Conservation (phyloP, 371 early-diverging fungal genomes). For the Mortierella sp. region DNA sequence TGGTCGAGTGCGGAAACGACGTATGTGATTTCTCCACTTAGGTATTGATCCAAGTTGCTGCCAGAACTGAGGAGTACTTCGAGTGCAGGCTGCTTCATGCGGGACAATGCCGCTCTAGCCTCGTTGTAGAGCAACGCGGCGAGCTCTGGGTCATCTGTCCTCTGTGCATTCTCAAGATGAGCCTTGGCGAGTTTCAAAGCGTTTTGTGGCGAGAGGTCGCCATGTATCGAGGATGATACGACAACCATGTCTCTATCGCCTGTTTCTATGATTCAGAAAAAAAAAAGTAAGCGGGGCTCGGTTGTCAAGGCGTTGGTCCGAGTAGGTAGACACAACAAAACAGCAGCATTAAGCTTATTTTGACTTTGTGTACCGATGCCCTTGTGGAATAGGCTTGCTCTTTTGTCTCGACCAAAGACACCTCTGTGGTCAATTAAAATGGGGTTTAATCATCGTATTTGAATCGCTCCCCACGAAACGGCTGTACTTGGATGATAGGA, state of each 20-base stretch:
- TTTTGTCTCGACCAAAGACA: too few relatives aligned
- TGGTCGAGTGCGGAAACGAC: neutral
- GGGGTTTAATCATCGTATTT: too few relatives aligned
- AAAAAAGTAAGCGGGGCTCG: too few relatives aligned
- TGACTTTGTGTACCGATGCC: too few relatives aligned
- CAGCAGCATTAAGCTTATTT: too few relatives aligned
- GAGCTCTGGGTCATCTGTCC: neutral
- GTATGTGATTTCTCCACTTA: neutral
- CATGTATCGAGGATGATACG: neutral
- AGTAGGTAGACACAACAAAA: too few relatives aligned
- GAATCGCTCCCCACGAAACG: too few relatives aligned
- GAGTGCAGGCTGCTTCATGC: neutral
- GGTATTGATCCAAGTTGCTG: neutral
- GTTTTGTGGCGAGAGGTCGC: slow-evolving; percentile 1
- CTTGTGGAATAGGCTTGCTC: too few relatives aligned
- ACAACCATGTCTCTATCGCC: neutral
- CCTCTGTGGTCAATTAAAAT: too few relatives aligned
- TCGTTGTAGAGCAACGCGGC: neutral
- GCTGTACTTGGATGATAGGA: too few relatives aligned
- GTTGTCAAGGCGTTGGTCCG: too few relatives aligned
- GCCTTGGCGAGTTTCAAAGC: neutral
- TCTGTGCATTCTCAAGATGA: neutral
- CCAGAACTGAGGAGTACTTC: neutral
- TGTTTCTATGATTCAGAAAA: neutral
- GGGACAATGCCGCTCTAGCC: neutral